These are phyloP conservation scores for Nemophila menziesii DNA, from an alignment of 257 asterid genomes.

Conservation along the genomic window DNA sequence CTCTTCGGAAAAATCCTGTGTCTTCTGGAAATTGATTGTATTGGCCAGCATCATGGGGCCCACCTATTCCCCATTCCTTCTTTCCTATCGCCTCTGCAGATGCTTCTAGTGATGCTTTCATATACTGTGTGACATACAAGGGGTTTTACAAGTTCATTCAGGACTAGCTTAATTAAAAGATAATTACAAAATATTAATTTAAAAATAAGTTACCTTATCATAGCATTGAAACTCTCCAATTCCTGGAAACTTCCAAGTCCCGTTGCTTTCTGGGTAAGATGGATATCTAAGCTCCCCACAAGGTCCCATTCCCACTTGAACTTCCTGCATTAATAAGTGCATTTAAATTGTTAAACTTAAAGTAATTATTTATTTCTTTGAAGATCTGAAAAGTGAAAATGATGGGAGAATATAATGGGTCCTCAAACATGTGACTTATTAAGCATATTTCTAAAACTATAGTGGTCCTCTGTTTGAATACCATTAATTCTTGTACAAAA, in stretches of 20 bases:
- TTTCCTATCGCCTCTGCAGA: conserved; percentile 54
- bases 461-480: conserved; percentile 9
- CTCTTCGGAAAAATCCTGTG: conserved; percentile 59
- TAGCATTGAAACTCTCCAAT: conserved; percentile 84
- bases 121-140: conserved; percentile 40
- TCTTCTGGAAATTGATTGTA: conserved; percentile 80
- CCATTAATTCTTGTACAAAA: background rate
- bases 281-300: conserved; percentile 97
- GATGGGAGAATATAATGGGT: conserved; percentile 10
- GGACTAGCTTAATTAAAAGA: background rate
- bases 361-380: conserved; percentile 10
- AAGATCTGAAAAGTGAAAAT: conserved; percentile 5
- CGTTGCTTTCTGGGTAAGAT: conserved; percentile 84
- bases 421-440: conserved; percentile 9
- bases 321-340: conserved; percentile 40
- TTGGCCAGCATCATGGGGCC: conserved; percentile 81
- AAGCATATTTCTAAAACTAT: conserved; percentile 4
- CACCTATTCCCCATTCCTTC: conserved; percentile 65
- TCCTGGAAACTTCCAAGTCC: conserved; percentile 87
- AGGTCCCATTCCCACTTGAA: conserved; percentile 97
- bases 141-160: conserved; percentile 6
- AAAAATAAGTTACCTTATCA: conserved; percentile 44
- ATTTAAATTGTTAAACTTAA: conserved; percentile 9
- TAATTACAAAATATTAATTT: too few relatives aligned
- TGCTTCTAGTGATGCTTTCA: conserved; percentile 83